Evolutionary conservation across 2,329 filamentous ascomycete genomes (phyloP).

Genomic region (Botrytis fragariae): DNA sequence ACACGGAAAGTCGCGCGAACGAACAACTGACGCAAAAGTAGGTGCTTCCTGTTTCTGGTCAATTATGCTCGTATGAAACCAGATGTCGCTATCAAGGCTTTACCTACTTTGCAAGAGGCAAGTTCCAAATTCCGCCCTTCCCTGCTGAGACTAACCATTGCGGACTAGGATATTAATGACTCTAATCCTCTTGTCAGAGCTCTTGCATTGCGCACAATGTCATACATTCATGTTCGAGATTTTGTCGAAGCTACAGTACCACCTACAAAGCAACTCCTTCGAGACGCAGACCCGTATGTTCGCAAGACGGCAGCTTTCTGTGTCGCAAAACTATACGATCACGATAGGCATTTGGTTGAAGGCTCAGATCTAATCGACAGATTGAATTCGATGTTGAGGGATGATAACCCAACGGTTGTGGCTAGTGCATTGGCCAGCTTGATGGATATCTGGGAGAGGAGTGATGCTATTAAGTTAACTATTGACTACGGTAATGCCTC

Average conservation of each 20-base stretch:
- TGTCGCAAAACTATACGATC: constrained; percentile 96
- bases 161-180: constrained; percentile 83
- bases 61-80: constrained; percentile 96
- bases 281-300: constrained; percentile 89
- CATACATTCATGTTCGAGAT: constrained; percentile 93
- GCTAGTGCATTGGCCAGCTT: constrained; percentile 86
- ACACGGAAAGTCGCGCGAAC: background rate
- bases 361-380: constrained; percentile 86
- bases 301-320: constrained; percentile 96
- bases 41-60: constrained; percentile 96
- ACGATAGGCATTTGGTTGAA: constrained; percentile 88
- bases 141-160: background rate
- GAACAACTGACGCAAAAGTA: constrained; percentile 42
- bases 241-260: constrained; percentile 90
- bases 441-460: constrained; percentile 98
- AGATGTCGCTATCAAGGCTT: constrained; percentile 87
- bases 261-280: constrained; percentile 77
- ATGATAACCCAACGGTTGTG: constrained; percentile 97
- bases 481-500: constrained; percentile 97
- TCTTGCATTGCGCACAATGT: constrained; percentile 89
- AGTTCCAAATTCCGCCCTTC: constrained; percentile 31
- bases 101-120: constrained; percentile 81
- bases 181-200: constrained; percentile 88
- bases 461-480: constrained; percentile 94
- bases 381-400: constrained; percentile 83